Percentiles rank a stretch among this genome's conserved stretches.
Conservation (phyloP, 495 filamentous ascomycete genomes). For the Rostrohypoxylon terebratum region DNA sequence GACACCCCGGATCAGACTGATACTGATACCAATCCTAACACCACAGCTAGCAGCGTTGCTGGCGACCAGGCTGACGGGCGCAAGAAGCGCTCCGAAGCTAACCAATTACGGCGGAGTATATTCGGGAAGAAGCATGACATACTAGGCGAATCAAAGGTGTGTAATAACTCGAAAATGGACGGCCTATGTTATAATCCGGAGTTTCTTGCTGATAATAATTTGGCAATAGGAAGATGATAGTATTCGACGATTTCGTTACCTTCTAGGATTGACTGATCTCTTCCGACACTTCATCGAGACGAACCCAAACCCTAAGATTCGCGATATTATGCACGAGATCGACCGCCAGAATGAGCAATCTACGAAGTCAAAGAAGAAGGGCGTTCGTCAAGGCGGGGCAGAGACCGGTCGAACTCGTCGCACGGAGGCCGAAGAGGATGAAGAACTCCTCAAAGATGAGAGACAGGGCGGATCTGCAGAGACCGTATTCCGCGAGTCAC, state of each 20-base stretch:
- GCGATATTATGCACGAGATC: constrained; percentile 91
- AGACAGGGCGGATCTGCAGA: constrained; percentile 84
- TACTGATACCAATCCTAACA: constrained; percentile 92
- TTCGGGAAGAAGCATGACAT: constrained; percentile 94
- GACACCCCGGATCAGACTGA: constrained; percentile 90
- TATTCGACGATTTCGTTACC: constrained; percentile 92
- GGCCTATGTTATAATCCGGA: constrained; percentile 5
- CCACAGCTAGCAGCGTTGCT: constrained; percentile 86
- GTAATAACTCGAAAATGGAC: constrained; percentile 20
- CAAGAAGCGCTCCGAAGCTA: constrained; percentile 84
- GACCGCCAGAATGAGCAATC: constrained; percentile 89
- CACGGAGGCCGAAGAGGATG: constrained; percentile 98
- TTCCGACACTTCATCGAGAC: constrained; percentile 99
- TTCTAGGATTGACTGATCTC: constrained; percentile 94
- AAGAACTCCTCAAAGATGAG: constrained; percentile 92
- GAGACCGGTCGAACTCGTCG: constrained; percentile 80
- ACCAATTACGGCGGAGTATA: constrained; percentile 86
- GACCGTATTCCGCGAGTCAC: constrained; percentile 93
- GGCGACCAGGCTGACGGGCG: constrained; percentile 85
- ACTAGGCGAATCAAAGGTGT: constrained; percentile 90
- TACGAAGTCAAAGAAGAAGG: constrained; percentile 74
- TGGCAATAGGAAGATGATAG: constrained; percentile 88
- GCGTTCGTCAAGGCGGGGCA: constrained; percentile 85
- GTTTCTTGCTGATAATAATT: constrained; percentile 38
- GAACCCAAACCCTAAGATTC: constrained; percentile 91